These are phyloP conservation scores for Rehmannia glutinosa DNA, from an alignment of 257 asterid species.

Conservation along the genomic window DNA sequence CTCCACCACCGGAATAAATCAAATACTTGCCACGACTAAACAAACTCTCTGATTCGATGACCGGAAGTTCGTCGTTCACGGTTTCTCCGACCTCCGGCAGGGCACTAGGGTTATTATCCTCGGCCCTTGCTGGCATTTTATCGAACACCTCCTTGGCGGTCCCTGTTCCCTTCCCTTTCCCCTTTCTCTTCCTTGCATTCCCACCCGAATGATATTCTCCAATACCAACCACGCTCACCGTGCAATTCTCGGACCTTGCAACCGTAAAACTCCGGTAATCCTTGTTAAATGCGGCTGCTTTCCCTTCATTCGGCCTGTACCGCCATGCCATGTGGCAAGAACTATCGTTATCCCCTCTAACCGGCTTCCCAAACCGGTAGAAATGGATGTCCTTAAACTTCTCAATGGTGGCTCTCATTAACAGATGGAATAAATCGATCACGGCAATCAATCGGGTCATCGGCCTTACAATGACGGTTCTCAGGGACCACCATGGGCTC, in stretches of 20 bases:
- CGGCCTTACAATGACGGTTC: constrained; percentile 31
- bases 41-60: constrained; percentile 53
- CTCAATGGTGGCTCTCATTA: constrained; percentile 77
- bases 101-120: constrained; percentile 22
- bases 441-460: constrained; percentile 70
- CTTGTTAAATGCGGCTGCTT: constrained; percentile 50
- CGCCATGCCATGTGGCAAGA: constrained; percentile 98
- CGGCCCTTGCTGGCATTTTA: constrained; percentile 29
- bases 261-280: constrained; percentile 70
- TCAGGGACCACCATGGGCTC: constrained; percentile 13
- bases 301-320: constrained; percentile 74
- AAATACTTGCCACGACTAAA: constrained; percentile 62
- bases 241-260: constrained; percentile 53
- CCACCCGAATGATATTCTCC: constrained; percentile 89
- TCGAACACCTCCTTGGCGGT: constrained; percentile 24
- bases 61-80: constrained; percentile 50
- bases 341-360: constrained; percentile 46
- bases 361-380: constrained; percentile 78
- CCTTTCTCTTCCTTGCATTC: constrained; percentile 73
- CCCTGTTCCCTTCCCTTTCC: constrained; percentile 21
- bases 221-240: constrained; percentile 52
- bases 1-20: constrained; percentile 77
- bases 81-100: constrained; percentile 50
- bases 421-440: constrained; percentile 74
- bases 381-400: constrained; percentile 63